phyloP scores from a whole-genome alignment of 1,284 basidiomycete species.

The Ganoderma leucocontextum region DNA sequence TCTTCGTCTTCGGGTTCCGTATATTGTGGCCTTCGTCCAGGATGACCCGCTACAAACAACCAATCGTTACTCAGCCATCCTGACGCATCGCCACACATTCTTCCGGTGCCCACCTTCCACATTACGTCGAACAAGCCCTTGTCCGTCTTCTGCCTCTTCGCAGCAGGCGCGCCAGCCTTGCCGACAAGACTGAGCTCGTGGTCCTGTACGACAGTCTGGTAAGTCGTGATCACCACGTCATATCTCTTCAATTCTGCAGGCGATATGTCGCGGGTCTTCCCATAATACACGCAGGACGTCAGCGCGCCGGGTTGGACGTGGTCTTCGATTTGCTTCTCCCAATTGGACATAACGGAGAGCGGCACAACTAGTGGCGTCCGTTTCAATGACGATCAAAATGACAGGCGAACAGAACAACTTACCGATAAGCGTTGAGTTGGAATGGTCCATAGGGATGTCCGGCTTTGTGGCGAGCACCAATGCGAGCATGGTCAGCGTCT shows the following conservation, averaged over 20 bases:
- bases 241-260: constrained; percentile 68
- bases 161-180: constrained; percentile 43
- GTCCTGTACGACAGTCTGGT: constrained; percentile 75
- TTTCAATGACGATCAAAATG: neutral
- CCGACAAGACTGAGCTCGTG: constrained; percentile 42
- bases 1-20: constrained; percentile 87
- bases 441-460: constrained; percentile 64
- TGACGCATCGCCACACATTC: neutral
- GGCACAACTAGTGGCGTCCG: constrained; percentile 70
- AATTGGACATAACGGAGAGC: constrained; percentile 88
- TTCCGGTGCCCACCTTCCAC: constrained; percentile 72
- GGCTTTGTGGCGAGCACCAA: constrained; percentile 79
- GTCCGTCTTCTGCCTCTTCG: constrained; percentile 67
- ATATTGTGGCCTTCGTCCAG: constrained; percentile 91
- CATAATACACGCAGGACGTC: constrained; percentile 74
- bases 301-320: constrained; percentile 71
- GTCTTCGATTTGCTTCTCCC: constrained; percentile 88
- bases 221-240: constrained; percentile 92
- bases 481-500: constrained; percentile 85
- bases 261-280: constrained; percentile 67
- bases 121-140: constrained; percentile 68
- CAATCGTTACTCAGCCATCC: neutral
- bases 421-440: constrained; percentile 81
- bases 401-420: constrained; percentile 31
- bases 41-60: constrained; percentile 66